Base-by-base conservation (phyloP, 495 filamentous ascomycete genomes). In the Xylaria sp. region DNA sequence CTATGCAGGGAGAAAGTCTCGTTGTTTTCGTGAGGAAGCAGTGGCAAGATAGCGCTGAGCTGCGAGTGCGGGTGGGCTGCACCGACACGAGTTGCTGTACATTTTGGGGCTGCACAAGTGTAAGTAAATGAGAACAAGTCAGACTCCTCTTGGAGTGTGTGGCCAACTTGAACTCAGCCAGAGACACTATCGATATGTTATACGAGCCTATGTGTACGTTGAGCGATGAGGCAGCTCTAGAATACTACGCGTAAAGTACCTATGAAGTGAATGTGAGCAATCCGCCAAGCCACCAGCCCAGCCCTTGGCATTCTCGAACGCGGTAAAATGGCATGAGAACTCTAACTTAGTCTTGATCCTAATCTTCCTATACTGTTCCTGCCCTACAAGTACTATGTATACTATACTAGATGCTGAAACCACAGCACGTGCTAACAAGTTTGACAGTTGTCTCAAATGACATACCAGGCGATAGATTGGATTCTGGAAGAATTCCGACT, bases 361-460 rank as follows among this genome's bases (percentile, higher is more conserved):
- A 21, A 37, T 41, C n/a, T 43, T 43, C 59, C 21, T 40, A 11
- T 26, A 19, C 26, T 33, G 37, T 37, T 59, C 17, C 5, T 35
- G 5, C 12, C 15, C 17, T 21, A 55, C 24, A 31, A 31, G 31
- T 24, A n/a, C n/a, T n/a, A n/a, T n/a, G n/a, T n/a, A n/a, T n/a
- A n/a, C n/a, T n/a, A n/a, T n/a, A n/a, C n/a, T n/a, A 35, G 62
- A 66, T 52, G 44, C 46, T 37, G 61, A 64, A 64, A 52, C 62
- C 43, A 46, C 29, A 19, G 44, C 44, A 66, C 17, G 40, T 64
- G 48, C 33, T 21, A 48, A 12, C 64, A 26, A 55, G 48, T 67
- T 55, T 67, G 48, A 41, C 64, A 19, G 29, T 26, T 41, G 64
- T 67, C 44, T 41, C 64, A 31, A 55, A 19, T 26, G 15, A 12